A percentile compares a stretch with the other conserved stretches of the same genome.
These are phyloP conservation scores for Sideroxylon spinosum DNA, from an alignment of 179 eudicot genomes.

Conservation along the genomic window DNA sequence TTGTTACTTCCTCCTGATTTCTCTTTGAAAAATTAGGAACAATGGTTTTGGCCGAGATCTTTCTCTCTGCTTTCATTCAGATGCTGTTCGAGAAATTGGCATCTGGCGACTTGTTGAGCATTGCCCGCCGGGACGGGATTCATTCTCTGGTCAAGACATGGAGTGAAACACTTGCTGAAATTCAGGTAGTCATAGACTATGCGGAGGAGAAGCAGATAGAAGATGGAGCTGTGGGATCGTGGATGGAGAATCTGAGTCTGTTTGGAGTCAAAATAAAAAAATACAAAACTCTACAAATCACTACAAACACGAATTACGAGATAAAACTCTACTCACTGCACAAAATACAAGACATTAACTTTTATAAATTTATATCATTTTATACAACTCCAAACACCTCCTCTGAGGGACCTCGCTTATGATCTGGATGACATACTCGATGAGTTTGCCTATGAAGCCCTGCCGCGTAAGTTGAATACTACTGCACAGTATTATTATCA, in stretches of 20 bases:
- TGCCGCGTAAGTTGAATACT: conserved; percentile 9
- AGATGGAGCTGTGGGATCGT: not conserved
- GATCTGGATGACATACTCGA: conserved; percentile 26
- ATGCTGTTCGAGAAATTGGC: not conserved
- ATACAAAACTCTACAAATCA: no score
- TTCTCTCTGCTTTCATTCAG: not conserved
- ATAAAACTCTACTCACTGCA: no score
- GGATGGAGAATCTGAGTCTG: conserved; percentile 18
- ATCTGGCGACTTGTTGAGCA: conserved; percentile 1
- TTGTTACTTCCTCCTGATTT: no score
- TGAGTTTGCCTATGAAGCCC: conserved; percentile 18
- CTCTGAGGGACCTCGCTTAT: conserved; percentile 18
- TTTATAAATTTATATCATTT: no score
- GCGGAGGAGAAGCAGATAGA: conserved; percentile 29
- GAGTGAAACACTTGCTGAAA: not conserved
- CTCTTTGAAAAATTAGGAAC: not conserved
- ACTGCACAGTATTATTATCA: no score
- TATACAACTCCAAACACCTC: no score
- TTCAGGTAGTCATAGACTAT: conserved; percentile 22
- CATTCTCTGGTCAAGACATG: conserved; percentile 14
- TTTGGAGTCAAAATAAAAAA: no score
- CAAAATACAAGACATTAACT: no score
- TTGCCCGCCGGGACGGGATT: conserved; percentile 18
- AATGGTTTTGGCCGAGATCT: not conserved
- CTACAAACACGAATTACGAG: no score